Evolutionary conservation across 257 asterid genomes (phyloP).

Genomic region (Solanum clarkiae): DNA sequence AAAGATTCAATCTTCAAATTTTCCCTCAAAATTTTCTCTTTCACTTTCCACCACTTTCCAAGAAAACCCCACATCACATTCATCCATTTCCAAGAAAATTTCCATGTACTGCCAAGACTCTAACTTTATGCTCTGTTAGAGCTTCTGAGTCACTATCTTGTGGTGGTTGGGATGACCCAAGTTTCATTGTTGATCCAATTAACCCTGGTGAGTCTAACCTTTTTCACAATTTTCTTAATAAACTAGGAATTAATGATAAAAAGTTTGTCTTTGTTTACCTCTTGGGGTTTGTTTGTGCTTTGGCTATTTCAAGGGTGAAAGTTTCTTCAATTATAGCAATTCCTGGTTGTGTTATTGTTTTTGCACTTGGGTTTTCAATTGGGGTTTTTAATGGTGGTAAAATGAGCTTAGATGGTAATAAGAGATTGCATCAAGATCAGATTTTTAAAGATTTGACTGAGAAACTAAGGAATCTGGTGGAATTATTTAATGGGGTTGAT

Average conservation of each 20-base stretch:
- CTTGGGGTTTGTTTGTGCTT: conserved; percentile 77
- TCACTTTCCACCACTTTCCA: conserved; percentile 7
- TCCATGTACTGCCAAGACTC: conserved; percentile 9
- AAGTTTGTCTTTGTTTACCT: conserved; percentile 59
- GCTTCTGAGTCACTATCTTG: conserved; percentile 34
- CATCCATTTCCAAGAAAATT: conserved; percentile 10
- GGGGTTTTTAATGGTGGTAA: conserved; percentile 66
- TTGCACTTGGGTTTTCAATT: conserved; percentile 63
- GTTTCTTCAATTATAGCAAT: conserved; percentile 54
- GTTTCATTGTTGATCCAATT: conserved; percentile 20
- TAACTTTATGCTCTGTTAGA: conserved; percentile 21
- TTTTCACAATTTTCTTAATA: conserved; percentile 33
- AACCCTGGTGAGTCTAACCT: conserved; percentile 46
- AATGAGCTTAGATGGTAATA: conserved; percentile 23
- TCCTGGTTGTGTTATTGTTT: conserved; percentile 74
- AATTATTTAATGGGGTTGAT: conserved; percentile 20
- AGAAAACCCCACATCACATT: conserved; percentile 13
- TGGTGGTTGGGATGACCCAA: conserved; percentile 72
- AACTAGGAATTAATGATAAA: conserved; percentile 54
- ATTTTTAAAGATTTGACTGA: conserved; percentile 20
- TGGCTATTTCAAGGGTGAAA: conserved; percentile 67
- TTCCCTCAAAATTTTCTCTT: conserved; percentile 6
- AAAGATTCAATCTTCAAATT: conserved; percentile 14
- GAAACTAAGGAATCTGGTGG: conserved; percentile 26
- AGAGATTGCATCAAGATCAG: conserved; percentile 30